phyloP scores from a whole-genome alignment of 371 early-diverging fungal genomes.

The Mucor ambiguus region DNA sequence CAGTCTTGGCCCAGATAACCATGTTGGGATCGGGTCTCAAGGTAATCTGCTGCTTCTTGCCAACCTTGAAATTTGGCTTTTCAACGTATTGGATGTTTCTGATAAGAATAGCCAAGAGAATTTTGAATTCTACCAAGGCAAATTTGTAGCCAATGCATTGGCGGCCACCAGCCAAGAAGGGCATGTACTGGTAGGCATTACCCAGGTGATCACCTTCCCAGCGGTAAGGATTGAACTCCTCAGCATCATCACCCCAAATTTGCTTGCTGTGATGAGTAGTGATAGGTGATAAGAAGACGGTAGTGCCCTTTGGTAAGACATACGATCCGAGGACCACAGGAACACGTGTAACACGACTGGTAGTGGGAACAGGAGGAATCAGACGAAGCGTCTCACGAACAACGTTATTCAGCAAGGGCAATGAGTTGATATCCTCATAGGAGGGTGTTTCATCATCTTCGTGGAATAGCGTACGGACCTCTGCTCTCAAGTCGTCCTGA shows the following conservation, averaged over 20 bases:
- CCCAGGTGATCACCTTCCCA: slow-evolving; percentile 48
- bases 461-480: slow-evolving; percentile 31
- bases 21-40: slow-evolving; percentile 42
- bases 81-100: slow-evolving; percentile 38
- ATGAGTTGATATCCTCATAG: slow-evolving; percentile 48
- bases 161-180: slow-evolving; percentile 63
- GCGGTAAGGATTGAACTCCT: slow-evolving; percentile 64
- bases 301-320: slow-evolving; percentile 57
- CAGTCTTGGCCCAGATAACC: slow-evolving; percentile 26
- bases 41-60: slow-evolving; percentile 38
- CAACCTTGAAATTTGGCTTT: slow-evolving; percentile 34
- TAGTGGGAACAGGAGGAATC: slow-evolving; percentile 57
- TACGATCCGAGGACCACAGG: slow-evolving; percentile 47
- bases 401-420: slow-evolving; percentile 53
- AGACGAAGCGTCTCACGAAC: slow-evolving; percentile 55
- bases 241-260: slow-evolving; percentile 69
- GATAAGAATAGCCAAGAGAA: slow-evolving; percentile 37
- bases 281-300: slow-evolving; percentile 44
- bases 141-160: slow-evolving; percentile 48
- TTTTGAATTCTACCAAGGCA: slow-evolving; percentile 47
- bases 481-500: slow-evolving; percentile 50
- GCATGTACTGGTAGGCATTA: slow-evolving; percentile 57
- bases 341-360: slow-evolving; percentile 42
- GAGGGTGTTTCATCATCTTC: slow-evolving; percentile 29
- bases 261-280: slow-evolving; percentile 49